Evolutionary conservation across 1,284 basidiomycete species (phyloP).

Genomic region (Phellinidium pouzarii): DNA sequence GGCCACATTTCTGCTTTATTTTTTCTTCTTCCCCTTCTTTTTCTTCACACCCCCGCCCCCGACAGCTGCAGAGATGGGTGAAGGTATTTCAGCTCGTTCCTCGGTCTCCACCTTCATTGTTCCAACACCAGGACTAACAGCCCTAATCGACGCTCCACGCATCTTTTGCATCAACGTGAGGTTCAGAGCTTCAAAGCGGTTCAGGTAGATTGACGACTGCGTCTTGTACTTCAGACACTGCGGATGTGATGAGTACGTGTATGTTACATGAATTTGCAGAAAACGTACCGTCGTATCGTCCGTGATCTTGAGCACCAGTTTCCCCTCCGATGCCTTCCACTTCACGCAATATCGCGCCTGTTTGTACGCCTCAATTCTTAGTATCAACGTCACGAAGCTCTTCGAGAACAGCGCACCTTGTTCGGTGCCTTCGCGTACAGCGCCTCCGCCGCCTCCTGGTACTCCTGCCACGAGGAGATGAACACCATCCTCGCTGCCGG

Average conservation of each 20-base stretch:
- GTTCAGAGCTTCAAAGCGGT: constrained; percentile 90
- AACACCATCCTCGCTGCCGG: constrained; percentile 62
- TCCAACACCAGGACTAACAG: background rate
- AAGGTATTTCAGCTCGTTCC: constrained; percentile 5
- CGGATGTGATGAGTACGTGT: background rate
- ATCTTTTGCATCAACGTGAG: constrained; percentile 76
- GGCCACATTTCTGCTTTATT: too few relatives aligned
- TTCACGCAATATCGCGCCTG: constrained; percentile 86
- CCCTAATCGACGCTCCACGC: constrained; percentile 33
- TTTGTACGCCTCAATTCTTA: background rate
- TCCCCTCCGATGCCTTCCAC: constrained; percentile 76
- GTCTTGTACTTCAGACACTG: constrained; percentile 96
- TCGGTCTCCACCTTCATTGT: background rate
- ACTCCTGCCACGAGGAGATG: constrained; percentile 79
- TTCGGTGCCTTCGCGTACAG: constrained; percentile 74
- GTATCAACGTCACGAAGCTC: background rate
- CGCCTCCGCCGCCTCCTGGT: constrained; percentile 77
- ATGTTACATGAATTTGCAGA: background rate
- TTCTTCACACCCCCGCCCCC: constrained; percentile 15
- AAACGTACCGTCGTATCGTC: constrained; percentile 75
- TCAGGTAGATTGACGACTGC: constrained; percentile 86
- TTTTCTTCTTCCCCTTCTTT: constrained; percentile 19
- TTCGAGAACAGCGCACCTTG: constrained; percentile 43
- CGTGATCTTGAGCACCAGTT: constrained; percentile 87
- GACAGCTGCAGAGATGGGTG: background rate